phyloP scores from a whole-genome alignment of 129 eudicot genomes.

The Silybum marianum region DNA sequence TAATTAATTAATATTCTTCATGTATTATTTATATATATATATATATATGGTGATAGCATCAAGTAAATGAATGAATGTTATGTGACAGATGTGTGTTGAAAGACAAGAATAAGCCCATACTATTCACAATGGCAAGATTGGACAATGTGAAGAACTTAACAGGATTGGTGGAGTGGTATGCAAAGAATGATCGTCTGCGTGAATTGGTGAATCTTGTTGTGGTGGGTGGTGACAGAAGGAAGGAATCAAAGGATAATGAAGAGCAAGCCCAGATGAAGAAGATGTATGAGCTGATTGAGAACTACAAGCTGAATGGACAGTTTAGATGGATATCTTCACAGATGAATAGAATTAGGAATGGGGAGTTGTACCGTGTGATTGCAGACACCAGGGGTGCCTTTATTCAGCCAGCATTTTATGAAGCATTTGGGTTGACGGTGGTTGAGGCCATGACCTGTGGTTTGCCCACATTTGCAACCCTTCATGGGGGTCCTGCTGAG shows the following conservation, averaged over 20 bases:
- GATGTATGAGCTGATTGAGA: constrained; percentile 46
- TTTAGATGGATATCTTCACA: constrained; percentile 53
- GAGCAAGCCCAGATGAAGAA: constrained; percentile 52
- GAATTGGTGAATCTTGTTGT: constrained; percentile 52
- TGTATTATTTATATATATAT: neutral
- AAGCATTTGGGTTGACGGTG: constrained; percentile 48
- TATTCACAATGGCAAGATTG: constrained; percentile 49
- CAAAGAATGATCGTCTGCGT: constrained; percentile 38
- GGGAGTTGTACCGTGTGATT: constrained; percentile 47
- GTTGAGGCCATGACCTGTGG: constrained; percentile 57
- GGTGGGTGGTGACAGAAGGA: constrained; percentile 52
- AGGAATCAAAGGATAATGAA: constrained; percentile 48
- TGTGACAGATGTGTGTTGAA: constrained; percentile 43
- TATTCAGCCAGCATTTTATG: constrained; percentile 49
- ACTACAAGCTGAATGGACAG: constrained; percentile 43
- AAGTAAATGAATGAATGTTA: too few relatives aligned
- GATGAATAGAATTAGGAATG: constrained; percentile 51
- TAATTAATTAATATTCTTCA: neutral
- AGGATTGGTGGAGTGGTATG: constrained; percentile 53
- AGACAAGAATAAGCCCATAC: constrained; percentile 44
- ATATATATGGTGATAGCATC: neutral
- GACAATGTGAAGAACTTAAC: constrained; percentile 51
- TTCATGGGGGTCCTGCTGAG: constrained; percentile 51
- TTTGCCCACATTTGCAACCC: constrained; percentile 47
- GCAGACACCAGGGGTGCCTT: constrained; percentile 47